These are phyloP conservation scores for Scheffersomyces cryptocercus DNA, from an alignment of 1,139 yeast genomes.

Conservation along the genomic window DNA sequence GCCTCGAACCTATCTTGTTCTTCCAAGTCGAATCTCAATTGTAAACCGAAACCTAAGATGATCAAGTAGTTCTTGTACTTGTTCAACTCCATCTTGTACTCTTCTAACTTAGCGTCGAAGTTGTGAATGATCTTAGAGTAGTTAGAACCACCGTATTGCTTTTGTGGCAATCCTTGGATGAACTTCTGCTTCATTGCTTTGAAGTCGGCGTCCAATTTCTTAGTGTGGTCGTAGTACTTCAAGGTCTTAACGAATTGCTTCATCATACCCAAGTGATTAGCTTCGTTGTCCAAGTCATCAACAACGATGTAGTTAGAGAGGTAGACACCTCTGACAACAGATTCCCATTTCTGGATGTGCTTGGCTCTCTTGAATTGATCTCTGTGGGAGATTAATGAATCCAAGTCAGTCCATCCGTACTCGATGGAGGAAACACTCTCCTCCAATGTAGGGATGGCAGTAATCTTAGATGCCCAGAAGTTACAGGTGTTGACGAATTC, in stretches of 20 bases:
- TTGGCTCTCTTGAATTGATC: slow-evolving; percentile 38
- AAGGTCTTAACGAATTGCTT: slow-evolving; percentile 47
- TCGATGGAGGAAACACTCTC: slow-evolving; percentile 71
- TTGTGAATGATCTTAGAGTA: slow-evolving; percentile 36
- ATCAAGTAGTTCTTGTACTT: slow-evolving; percentile 49
- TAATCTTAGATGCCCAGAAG: slow-evolving; percentile 86
- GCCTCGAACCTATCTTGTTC: slow-evolving; percentile 26
- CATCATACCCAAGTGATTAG: slow-evolving; percentile 46
- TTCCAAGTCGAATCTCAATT: slow-evolving; percentile 46
- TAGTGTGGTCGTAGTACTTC: slow-evolving; percentile 44
- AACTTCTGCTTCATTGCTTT: slow-evolving; percentile 32
- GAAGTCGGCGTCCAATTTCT: slow-evolving; percentile 38
- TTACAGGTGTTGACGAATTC: slow-evolving; percentile 79
- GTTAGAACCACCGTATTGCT: slow-evolving; percentile 33
- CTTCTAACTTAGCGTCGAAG: slow-evolving; percentile 41
- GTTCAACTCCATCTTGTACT: slow-evolving; percentile 45
- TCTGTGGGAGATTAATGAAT: slow-evolving; percentile 31
- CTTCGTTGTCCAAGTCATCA: slow-evolving; percentile 18
- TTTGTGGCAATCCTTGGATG: slow-evolving; percentile 27
- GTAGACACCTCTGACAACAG: slow-evolving; percentile 43
- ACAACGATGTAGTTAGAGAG: slow-evolving; percentile 36
- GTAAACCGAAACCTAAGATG: slow-evolving; percentile 50
- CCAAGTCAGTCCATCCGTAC: slow-evolving; percentile 74
- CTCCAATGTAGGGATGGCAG: slow-evolving; percentile 70
- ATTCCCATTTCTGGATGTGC: slow-evolving; percentile 43